A percentile compares a stretch with the other conserved stretches of the same genome.
phyloP scores from a whole-genome alignment of 805 yeast species.

The Pichia deserticola region DNA sequence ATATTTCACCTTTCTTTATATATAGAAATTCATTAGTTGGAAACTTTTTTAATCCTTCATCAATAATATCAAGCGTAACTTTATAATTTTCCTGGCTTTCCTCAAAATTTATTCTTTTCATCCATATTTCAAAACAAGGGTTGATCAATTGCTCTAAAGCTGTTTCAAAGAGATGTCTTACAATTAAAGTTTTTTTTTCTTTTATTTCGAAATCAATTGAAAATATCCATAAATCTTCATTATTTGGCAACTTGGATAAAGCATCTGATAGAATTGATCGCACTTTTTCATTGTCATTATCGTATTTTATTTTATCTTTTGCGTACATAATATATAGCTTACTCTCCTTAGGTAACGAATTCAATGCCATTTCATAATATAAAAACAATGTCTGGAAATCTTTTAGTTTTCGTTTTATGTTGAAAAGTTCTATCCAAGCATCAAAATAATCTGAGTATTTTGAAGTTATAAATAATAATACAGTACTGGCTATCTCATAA shows the following conservation, averaged over 20 bases:
- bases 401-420: slow-evolving; percentile 25
- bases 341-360: slow-evolving; percentile 40
- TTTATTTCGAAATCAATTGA: slow-evolving; percentile 56
- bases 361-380: slow-evolving; percentile 48
- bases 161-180: slow-evolving; percentile 29
- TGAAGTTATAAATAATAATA: slow-evolving; percentile 39
- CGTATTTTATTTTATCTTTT: slow-evolving; percentile 52
- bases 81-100: slow-evolving; percentile 32
- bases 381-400: slow-evolving; percentile 29
- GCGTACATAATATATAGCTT: slow-evolving; percentile 63
- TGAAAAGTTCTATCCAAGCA: slow-evolving; percentile 44
- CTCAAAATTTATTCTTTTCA: slow-evolving; percentile 48
- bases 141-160: slow-evolving; percentile 7
- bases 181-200: slow-evolving; percentile 30
- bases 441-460: slow-evolving; percentile 38
- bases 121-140: slow-evolving; percentile 48
- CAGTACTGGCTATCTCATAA: slow-evolving; percentile 37
- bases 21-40: slow-evolving; percentile 47
- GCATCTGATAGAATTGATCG: slow-evolving; percentile 46
- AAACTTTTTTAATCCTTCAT: slow-evolving; percentile 41
- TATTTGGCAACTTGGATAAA: slow-evolving; percentile 33
- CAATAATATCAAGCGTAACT: slow-evolving; percentile 34
- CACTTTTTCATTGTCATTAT: slow-evolving; percentile 43
- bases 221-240: slow-evolving; percentile 62
- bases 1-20: slow-evolving; percentile 57